Percentiles rank a stretch among this genome's conserved stretches.
phyloP scores from a whole-genome alignment of 2,329 filamentous ascomycete species.

The Epichloe hybrida region DNA sequence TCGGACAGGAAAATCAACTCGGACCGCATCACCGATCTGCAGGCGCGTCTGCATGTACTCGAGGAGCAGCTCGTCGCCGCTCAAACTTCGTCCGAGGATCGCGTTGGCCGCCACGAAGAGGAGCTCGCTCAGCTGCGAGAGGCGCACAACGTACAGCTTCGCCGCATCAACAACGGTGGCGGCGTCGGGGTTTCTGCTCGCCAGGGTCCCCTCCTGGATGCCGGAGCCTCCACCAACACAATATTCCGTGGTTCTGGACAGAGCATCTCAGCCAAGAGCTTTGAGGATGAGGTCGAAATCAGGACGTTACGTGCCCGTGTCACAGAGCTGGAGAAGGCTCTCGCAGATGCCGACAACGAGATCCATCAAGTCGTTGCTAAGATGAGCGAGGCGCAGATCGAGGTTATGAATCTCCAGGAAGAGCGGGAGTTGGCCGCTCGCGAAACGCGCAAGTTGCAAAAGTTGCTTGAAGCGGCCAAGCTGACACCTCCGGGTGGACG shows the following conservation, averaged over 20 bases:
- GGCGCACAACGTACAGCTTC: slow-evolving; percentile 62
- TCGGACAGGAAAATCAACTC: slow-evolving; percentile 69
- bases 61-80: slow-evolving; percentile 76
- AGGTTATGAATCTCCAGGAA: slow-evolving; percentile 67
- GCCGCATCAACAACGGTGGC: slow-evolving; percentile 48
- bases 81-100: slow-evolving; percentile 77
- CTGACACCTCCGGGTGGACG: slow-evolving; percentile 29
- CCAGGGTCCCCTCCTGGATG: slow-evolving; percentile 22
- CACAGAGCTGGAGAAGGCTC: slow-evolving; percentile 68
- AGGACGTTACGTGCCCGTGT: slow-evolving; percentile 66
- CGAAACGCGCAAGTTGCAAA: slow-evolving; percentile 56
- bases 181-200: slow-evolving; percentile 18
- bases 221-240: slow-evolving; percentile 14
- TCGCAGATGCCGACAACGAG: slow-evolving; percentile 46
- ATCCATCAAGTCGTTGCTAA: slow-evolving; percentile 70
- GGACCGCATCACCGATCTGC: slow-evolving; percentile 69
- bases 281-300: slow-evolving; percentile 61
- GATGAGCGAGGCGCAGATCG: slow-evolving; percentile 73
- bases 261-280: slow-evolving; percentile 48
- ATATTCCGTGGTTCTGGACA: slow-evolving; percentile 25
- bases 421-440: slow-evolving; percentile 61
- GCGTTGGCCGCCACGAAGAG: slow-evolving; percentile 71
- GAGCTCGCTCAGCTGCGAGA: slow-evolving; percentile 67
- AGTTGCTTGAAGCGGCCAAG: slow-evolving; percentile 50
- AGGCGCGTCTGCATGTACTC: slow-evolving; percentile 63